A percentile compares a stretch with the other conserved stretches of the same genome.
These are phyloP conservation scores for Avena insularis DNA, from an alignment of 176 grass and related monocot genomes.

Conservation along the genomic window DNA sequence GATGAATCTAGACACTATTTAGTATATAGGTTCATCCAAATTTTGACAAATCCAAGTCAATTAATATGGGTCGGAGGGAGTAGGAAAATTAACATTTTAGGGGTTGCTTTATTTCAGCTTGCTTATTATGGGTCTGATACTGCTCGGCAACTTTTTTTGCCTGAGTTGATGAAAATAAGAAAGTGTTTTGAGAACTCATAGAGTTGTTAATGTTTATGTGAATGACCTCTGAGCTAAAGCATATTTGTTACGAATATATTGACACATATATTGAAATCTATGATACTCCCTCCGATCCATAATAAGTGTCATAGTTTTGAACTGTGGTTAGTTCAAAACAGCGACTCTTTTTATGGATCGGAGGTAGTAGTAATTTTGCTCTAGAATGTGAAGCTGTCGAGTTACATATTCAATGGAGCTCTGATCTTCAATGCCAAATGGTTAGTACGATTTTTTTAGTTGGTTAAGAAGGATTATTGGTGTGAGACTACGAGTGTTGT, in stretches of 20 bases:
- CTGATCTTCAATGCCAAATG: background rate
- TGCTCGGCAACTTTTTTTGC: background rate
- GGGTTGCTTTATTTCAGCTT: background rate
- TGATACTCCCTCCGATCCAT: no score
- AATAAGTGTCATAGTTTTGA: no score
- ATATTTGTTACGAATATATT: background rate
- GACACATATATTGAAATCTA: background rate
- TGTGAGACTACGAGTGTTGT: background rate
- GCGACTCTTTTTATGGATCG: no score
- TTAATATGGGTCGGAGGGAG: no score
- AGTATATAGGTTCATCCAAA: no score
- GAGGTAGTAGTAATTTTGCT: background rate
- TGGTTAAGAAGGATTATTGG: background rate
- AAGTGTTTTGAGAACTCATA: background rate
- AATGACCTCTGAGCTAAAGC: background rate
- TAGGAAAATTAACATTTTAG: slow-evolving; percentile 23
- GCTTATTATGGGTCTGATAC: background rate
- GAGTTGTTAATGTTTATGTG: background rate
- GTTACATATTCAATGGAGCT: background rate
- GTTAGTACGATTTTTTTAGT: background rate
- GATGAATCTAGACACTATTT: no score
- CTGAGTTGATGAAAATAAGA: background rate
- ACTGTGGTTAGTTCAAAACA: no score
- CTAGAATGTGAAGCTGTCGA: background rate
- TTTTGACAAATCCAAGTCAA: no score